These are phyloP conservation scores for Tetracladium marchalianum DNA, from an alignment of 495 filamentous ascomycete genomes.

Conservation along the genomic window DNA sequence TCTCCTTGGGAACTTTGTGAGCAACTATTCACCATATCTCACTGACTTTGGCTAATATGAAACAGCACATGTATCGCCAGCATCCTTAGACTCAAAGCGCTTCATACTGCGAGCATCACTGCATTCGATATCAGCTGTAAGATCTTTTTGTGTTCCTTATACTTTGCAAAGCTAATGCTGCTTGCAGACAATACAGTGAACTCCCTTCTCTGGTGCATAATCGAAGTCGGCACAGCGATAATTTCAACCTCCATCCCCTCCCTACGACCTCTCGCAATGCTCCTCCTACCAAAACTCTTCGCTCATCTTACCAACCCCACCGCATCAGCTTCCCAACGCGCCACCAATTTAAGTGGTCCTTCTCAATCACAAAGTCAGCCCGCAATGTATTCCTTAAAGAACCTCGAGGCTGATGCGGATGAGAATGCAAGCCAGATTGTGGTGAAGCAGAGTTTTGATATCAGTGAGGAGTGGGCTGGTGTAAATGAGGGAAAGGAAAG, in stretches of 20 bases:
- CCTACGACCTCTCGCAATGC: slow-evolving; percentile 19
- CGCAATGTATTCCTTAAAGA: too few species aligned
- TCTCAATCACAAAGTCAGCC: too few species aligned
- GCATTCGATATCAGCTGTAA: slow-evolving; percentile 21
- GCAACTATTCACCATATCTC: not conserved
- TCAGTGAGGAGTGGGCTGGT: too few species aligned
- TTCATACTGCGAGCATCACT: slow-evolving; percentile 10
- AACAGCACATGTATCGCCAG: slow-evolving; percentile 20
- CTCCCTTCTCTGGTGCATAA: slow-evolving; percentile 23
- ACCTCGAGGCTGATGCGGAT: too few species aligned
- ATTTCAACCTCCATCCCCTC: slow-evolving; percentile 23
- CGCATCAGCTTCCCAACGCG: too few species aligned
- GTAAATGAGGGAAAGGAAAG: too few species aligned
- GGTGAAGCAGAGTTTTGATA: too few species aligned
- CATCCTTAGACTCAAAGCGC: slow-evolving; percentile 13
- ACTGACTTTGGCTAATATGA: not conserved
- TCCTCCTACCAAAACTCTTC: not conserved
- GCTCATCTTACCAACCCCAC: too few species aligned
- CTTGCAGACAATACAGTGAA: slow-evolving; percentile 16
- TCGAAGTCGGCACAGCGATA: slow-evolving; percentile 23
- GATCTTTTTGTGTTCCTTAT: not conserved
- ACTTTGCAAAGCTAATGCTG: not conserved
- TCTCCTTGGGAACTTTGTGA: slow-evolving; percentile 21
- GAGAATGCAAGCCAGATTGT: too few species aligned
- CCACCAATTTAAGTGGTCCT: too few species aligned